Evolutionary conservation across 805 yeast species (phyloP).

Genomic region (Ogataea degrootiae): DNA sequence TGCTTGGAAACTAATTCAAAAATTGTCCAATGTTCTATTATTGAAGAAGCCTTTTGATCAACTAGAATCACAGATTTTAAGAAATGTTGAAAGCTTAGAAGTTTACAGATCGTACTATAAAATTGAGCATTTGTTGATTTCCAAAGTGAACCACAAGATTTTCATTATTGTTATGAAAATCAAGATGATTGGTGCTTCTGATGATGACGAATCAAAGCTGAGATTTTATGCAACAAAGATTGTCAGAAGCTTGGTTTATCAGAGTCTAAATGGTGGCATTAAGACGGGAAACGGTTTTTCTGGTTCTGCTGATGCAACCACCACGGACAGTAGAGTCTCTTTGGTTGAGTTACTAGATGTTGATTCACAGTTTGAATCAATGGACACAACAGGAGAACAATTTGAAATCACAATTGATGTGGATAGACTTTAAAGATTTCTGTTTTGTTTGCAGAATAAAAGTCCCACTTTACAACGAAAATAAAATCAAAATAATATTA

Average conservation of each 20-base stretch:
- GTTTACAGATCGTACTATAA: conserved; percentile 46
- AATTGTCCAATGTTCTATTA: conserved; percentile 48
- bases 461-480: too few relatives aligned
- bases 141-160: conserved; percentile 59
- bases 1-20: conserved; percentile 38
- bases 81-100: conserved; percentile 43
- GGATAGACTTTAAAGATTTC: conserved; percentile 8
- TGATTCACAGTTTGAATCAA: conserved; percentile 23
- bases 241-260: conserved; percentile 31
- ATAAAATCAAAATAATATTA: too few relatives aligned
- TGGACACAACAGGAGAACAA: conserved; percentile 26
- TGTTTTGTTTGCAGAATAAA: too few relatives aligned
- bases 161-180: conserved; percentile 53
- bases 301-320: conserved; percentile 2
- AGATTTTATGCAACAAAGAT: conserved; percentile 45
- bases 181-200: conserved; percentile 63
- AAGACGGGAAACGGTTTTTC: neutral
- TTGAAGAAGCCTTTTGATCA: conserved; percentile 48
- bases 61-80: conserved; percentile 34
- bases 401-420: conserved; percentile 44
- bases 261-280: conserved; percentile 11
- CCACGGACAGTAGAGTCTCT: conserved; percentile 14
- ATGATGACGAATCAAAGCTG: conserved; percentile 60
- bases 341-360: conserved; percentile 19
- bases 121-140: conserved; percentile 45